Percentiles rank a stretch among this genome's conserved stretches.
phyloP scores from a whole-genome alignment of 768 basidiomycete genomes.

The Hydnomerulius pinastri region DNA sequence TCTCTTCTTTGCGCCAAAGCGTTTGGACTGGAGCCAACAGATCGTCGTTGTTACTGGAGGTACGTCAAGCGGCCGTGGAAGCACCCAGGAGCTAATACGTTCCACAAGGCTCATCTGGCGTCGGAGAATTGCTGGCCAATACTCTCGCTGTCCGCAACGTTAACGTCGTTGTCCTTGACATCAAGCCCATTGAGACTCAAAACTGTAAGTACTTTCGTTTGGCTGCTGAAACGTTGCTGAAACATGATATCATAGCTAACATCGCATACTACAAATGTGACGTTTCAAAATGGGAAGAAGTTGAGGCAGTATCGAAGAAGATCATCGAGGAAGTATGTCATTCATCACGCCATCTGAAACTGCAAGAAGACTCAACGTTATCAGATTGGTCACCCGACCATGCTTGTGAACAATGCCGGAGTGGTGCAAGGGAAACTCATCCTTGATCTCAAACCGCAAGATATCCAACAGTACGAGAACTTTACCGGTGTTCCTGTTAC shows the following conservation, averaged over 20 bases:
- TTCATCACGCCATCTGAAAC: not conserved
- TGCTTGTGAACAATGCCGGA: constrained; percentile 94
- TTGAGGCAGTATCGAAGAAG: constrained; percentile 69
- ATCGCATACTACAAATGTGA: constrained; percentile 90
- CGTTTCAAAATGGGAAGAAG: constrained; percentile 86
- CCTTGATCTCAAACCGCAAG: constrained; percentile 74
- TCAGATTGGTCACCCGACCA: constrained; percentile 89
- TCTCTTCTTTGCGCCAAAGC: constrained; percentile 57
- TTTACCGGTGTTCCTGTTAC: constrained; percentile 35
- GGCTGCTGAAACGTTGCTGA: not conserved
- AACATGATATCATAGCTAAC: constrained; percentile 51
- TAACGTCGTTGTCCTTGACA: constrained; percentile 82
- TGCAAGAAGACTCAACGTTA: no score
- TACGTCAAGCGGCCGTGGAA: constrained; percentile 32
- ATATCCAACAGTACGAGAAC: constrained; percentile 85
- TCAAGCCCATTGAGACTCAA: constrained; percentile 74
- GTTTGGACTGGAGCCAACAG: constrained; percentile 85
- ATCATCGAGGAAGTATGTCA: constrained; percentile 73
- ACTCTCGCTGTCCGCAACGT: constrained; percentile 83
- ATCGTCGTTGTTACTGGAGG: constrained; percentile 92
- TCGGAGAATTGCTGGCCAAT: constrained; percentile 86
- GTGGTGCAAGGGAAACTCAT: constrained; percentile 89
- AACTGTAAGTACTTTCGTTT: constrained; percentile 53
- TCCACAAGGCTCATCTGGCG: constrained; percentile 77
- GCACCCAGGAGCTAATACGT: not conserved